Conservation (phyloP, 2,329 filamentous ascomycete species). For the Nemania sp. region DNA sequence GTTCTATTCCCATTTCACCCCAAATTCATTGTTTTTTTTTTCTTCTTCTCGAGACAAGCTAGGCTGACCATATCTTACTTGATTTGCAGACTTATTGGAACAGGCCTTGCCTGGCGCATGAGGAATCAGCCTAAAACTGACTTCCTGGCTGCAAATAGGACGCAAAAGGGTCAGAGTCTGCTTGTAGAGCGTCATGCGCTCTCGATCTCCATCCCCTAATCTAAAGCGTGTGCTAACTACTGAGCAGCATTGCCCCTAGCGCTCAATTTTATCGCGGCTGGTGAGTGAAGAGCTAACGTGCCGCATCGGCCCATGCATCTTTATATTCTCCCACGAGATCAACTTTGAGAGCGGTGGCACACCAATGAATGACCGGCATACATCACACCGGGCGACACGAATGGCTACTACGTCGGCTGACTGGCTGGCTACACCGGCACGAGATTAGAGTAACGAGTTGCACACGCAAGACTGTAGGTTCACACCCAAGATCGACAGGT, state of each 20-base stretch:
- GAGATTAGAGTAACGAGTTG: conserved; percentile 46
- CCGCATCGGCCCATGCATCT: conserved; percentile 47
- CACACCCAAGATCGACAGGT: conserved; percentile 58
- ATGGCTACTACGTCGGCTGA: conserved; percentile 12
- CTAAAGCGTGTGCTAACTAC: conserved; percentile 49
- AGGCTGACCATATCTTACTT: conserved; percentile 25
- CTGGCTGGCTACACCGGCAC: conserved; percentile 21
- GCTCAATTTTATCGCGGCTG: conserved; percentile 90
- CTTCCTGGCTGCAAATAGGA: conserved; percentile 81
- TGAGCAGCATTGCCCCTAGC: conserved; percentile 78
- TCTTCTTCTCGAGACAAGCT: not conserved
- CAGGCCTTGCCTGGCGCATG: conserved; percentile 67
- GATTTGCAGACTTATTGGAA: conserved; percentile 70
- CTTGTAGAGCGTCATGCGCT: conserved; percentile 37
- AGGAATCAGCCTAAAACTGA: conserved; percentile 75
- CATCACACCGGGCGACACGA: conserved; percentile 10
- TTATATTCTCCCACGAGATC: conserved; percentile 50
- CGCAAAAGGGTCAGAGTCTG: conserved; percentile 79
- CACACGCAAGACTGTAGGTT: conserved; percentile 56
- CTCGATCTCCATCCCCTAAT: conserved; percentile 18
- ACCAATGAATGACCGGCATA: conserved; percentile 36
- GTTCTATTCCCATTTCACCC: not conserved
- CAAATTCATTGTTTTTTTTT: too few relatives aligned
- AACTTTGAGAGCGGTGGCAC: conserved; percentile 73
- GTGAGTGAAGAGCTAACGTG: conserved; percentile 72